Conservation (phyloP, 2,329 filamentous ascomycete genomes). For the Verticillium nonalfalfae region DNA sequence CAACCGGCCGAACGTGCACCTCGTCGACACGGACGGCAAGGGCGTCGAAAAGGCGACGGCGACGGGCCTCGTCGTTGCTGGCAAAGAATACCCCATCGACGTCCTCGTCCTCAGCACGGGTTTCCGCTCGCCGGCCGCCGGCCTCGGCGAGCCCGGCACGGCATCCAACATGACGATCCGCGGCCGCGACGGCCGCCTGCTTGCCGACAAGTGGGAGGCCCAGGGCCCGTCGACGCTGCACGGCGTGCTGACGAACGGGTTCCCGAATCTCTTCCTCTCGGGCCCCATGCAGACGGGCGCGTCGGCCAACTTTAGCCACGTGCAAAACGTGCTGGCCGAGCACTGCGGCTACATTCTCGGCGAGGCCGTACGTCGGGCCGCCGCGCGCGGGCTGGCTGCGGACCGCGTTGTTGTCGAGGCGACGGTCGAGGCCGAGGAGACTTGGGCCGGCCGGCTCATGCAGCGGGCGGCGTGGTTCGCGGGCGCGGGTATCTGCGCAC, state of each 20-base stretch:
- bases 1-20: slow-evolving; percentile 50
- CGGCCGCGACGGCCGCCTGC: slow-evolving; percentile 34
- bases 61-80: slow-evolving; percentile 39
- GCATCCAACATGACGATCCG: slow-evolving; percentile 19
- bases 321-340: slow-evolving; percentile 24
- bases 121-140: slow-evolving; percentile 22
- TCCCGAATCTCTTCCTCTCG: slow-evolving; percentile 49
- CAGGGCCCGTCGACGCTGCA: slow-evolving; percentile 43
- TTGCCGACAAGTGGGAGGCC: slow-evolving; percentile 36
- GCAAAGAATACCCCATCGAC: slow-evolving; percentile 40
- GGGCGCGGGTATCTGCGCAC: slow-evolving; percentile 42
- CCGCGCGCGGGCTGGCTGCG: slow-evolving; percentile 1
- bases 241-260: slow-evolving; percentile 37
- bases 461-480: slow-evolving; percentile 30
- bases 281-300: slow-evolving; percentile 33
- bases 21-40: slow-evolving; percentile 53
- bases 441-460: slow-evolving; percentile 35
- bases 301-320: slow-evolving; percentile 29
- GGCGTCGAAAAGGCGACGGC: slow-evolving; percentile 40
- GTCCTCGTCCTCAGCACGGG: slow-evolving; percentile 29
- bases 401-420: slow-evolving; percentile 31
- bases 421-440: slow-evolving; percentile 36
- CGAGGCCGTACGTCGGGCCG: slow-evolving; percentile 14
- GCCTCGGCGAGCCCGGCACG: slow-evolving; percentile 19
- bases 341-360: slow-evolving; percentile 35